phyloP scores from a whole-genome alignment of 2,329 filamentous ascomycete species.

The Fusarium sp. region DNA sequence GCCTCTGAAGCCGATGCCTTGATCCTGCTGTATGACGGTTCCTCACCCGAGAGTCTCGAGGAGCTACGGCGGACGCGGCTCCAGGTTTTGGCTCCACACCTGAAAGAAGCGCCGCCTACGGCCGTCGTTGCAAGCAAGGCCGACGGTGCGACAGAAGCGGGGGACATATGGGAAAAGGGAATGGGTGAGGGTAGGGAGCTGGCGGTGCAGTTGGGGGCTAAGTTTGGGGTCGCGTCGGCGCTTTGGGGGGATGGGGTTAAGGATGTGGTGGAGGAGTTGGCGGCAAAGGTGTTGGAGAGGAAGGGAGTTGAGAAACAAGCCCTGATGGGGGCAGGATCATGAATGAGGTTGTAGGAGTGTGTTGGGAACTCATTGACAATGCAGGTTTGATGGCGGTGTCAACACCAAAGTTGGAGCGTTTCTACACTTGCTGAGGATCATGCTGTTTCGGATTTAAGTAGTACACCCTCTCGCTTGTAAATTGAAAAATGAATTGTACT shows the following conservation, averaged over 20 bases:
- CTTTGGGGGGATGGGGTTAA: conserved; percentile 42
- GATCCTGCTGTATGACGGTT: conserved; percentile 37
- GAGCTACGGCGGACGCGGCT: conserved; percentile 32
- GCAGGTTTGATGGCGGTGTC: neutral
- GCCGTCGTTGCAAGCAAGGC: conserved; percentile 38
- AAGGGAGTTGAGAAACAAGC: conserved; percentile 20
- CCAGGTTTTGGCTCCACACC: conserved; percentile 18
- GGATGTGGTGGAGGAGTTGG: conserved; percentile 41
- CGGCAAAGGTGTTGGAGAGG: conserved; percentile 28
- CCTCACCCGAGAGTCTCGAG: conserved; percentile 20
- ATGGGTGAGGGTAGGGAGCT: conserved; percentile 30
- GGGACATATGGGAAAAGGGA: conserved; percentile 32
- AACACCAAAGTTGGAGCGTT: neutral
- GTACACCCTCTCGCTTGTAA: neutral
- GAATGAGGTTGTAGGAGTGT: neutral
- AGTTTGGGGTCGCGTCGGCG: conserved; percentile 37
- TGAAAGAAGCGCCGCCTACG: conserved; percentile 18
- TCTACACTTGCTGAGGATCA: neutral
- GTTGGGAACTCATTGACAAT: neutral
- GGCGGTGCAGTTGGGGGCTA: conserved; percentile 27
- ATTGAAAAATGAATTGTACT: too few species aligned
- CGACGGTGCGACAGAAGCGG: conserved; percentile 31
- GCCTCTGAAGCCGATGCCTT: conserved; percentile 35
- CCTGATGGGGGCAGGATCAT: conserved; percentile 12
- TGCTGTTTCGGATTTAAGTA: neutral